Conservation (phyloP, 192 early-diverging fungal genomes). For the Chytriomyces hyalinus region DNA sequence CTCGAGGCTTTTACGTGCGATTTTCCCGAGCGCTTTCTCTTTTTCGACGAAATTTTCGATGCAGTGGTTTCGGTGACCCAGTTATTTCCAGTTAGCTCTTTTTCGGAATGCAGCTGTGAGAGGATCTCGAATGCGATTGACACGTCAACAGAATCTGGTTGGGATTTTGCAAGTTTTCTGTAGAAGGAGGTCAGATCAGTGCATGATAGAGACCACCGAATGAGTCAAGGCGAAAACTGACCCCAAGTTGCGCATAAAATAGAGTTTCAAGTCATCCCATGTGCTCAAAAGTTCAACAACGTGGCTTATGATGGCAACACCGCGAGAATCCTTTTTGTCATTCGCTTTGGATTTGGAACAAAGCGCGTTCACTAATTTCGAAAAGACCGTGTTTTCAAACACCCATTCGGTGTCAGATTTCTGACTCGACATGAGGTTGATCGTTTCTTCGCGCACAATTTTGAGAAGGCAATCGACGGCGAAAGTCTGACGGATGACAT, state of each 20-base stretch:
- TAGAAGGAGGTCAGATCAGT: slow-evolving; percentile 16
- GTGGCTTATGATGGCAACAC: slow-evolving; percentile 52
- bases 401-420: slow-evolving; percentile 7
- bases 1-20: background rate
- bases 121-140: slow-evolving; percentile 22
- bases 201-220: background rate
- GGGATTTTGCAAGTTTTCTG: slow-evolving; percentile 24
- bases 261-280: slow-evolving; percentile 86
- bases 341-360: background rate
- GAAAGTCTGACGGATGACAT: slow-evolving; percentile 49
- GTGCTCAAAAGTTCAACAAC: slow-evolving; percentile 74
- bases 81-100: slow-evolving; percentile 12
- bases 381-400: slow-evolving; percentile 60
- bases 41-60: background rate
- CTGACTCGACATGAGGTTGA: slow-evolving; percentile 25
- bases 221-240: slow-evolving; percentile 23
- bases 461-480: slow-evolving; percentile 76
- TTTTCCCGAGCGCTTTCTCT: background rate
- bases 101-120: slow-evolving; percentile 6
- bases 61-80: slow-evolving; percentile 6
- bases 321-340: slow-evolving; percentile 19
- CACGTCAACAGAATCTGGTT: background rate
- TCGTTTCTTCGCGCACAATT: slow-evolving; percentile 70
- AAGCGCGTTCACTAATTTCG: slow-evolving; percentile 16
- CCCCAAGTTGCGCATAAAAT: slow-evolving; percentile 75